Evolutionary conservation across 805 yeast species (phyloP), one percentile per base, ranked within the genome.

Genomic region (Pichia heedii): DNA sequence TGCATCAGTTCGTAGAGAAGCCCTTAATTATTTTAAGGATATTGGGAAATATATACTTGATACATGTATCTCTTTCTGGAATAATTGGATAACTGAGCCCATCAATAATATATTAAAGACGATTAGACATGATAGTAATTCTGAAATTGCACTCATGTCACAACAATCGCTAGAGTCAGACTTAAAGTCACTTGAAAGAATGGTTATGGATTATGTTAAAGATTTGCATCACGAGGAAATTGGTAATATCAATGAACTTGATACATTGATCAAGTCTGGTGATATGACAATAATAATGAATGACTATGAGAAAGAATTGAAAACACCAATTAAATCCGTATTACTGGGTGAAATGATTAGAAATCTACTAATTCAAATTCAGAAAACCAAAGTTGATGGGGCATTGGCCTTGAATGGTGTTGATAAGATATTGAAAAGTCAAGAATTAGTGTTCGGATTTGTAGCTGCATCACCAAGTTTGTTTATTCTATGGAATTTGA

Each of bases 381-480:
- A 90, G 61, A 90, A 93, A 63, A 82, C 95, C 12, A 90, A 90
- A 62, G 97, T 93, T 7, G 98, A 90, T 60, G 96, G 95, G 9
- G 88, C 84, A 32, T 67, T 88, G 5, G 97, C 96, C 0, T 74
- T 90, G 48, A 77, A 74, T 52, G 97, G 97, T 9, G 89, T 93
- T 49, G 97, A 93, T 62, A 81, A 84, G 57, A 67, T 90, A 51
- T 71, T 93, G 37, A 83, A 87, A 60, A 81, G 93, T 40, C 98
- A 90, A 65, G 95, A 93, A 59, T 73, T 90, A 43, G 93, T 93
- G n/a, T 86, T 90, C 66, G 96, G 95, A 1, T 67, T 86, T 20
- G 84, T 93, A 22, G 96, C 97, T 1, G 80, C 93, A 3, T 75
- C 89, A 18, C 98, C 98, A 0, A 74, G 90, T 41, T 53, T 77